These are phyloP conservation scores for Backusella macrospora DNA, from an alignment of 192 early-diverging fungal species.

Conservation along the genomic window DNA sequence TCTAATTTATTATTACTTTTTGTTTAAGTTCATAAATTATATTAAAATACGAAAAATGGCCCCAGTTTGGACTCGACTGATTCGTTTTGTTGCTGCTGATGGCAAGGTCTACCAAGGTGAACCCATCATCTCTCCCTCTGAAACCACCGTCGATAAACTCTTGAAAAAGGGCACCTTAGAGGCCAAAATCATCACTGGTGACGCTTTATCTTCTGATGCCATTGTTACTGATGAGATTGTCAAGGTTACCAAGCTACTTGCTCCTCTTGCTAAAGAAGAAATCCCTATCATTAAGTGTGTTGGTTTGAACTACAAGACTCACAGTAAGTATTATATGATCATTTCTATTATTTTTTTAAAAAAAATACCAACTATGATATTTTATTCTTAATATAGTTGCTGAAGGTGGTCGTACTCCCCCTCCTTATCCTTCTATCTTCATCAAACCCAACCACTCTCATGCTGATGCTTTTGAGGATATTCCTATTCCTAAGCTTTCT, in stretches of 20 bases:
- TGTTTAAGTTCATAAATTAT: not conserved
- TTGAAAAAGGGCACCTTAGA: not conserved
- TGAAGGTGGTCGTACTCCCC: constrained; percentile 52
- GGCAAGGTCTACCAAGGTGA: constrained; percentile 53
- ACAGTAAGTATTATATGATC: constrained; percentile 29
- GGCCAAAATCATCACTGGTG: constrained; percentile 53
- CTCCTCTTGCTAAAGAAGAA: constrained; percentile 11
- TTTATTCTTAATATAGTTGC: constrained; percentile 16
- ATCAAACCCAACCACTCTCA: constrained; percentile 53
- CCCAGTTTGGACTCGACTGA: constrained; percentile 11
- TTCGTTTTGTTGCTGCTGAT: constrained; percentile 53
- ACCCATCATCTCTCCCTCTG: constrained; percentile 34
- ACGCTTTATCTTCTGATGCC: constrained; percentile 40
- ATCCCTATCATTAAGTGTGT: constrained; percentile 52
- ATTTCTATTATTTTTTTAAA: not conserved
- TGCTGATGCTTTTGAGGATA: constrained; percentile 45
- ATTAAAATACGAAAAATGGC: constrained; percentile 10
- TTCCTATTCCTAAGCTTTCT: constrained; percentile 51
- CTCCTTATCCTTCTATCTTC: constrained; percentile 58
- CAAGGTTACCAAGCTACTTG: constrained; percentile 34
- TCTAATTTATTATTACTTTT: not conserved
- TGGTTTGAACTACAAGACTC: constrained; percentile 62
- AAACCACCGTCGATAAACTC: constrained; percentile 21
- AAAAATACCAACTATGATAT: not conserved
- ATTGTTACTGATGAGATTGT: constrained; percentile 47